Base-by-base conservation (phyloP, 768 basidiomycete genomes). In the Hericium rajendrae region DNA sequence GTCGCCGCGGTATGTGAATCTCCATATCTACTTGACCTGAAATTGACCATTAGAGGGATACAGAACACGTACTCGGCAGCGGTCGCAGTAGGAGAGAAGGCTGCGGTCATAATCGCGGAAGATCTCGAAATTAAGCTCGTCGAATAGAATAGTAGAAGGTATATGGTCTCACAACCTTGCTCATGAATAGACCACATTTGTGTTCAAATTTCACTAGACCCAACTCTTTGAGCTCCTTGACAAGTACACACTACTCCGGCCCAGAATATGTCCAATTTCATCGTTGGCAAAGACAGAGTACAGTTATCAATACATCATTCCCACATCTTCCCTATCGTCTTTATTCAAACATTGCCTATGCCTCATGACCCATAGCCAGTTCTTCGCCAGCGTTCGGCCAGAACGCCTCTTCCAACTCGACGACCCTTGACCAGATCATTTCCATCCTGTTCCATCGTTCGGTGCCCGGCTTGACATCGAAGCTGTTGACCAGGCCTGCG, bases 331-430 rank as follows among this genome's bases (percentile, higher is more conserved):
- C 1, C 5, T 32, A 32, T 32, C 32, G 9, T 32, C 26, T 32
- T 10, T 32, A 8, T 32, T 10, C 32, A 32, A 32, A 6, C 32
- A 32, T 32, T 32, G 32, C 9, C 32, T 32, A 32, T 32, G 32
- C 8, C 32, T 32, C 32, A 10, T 32, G 32, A 6, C 8, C 32
- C 49, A 51, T 51, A 18, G 49, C 26, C 16, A 16, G 6, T n/a
- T 74, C 72, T 16, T 73, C 79, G 2, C 72, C 74, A 13, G 68
- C 70, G 8, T 67, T 59, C 2, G 82, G 84, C 84, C 84, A 85
- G 63, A 85, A 85, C 3, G 66, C 75, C 37, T 70, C 74, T 64
- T 87, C 85, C 0, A 87, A 73, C 59, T 85, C 83, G 1, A 84
- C 59, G 13, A 83, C 79, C 15, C 83, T 73, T 13, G 62, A 68